Evolutionary conservation across 2,329 filamentous ascomycete species (phyloP).

Genomic region (Trichophyton mentagrophytes): DNA sequence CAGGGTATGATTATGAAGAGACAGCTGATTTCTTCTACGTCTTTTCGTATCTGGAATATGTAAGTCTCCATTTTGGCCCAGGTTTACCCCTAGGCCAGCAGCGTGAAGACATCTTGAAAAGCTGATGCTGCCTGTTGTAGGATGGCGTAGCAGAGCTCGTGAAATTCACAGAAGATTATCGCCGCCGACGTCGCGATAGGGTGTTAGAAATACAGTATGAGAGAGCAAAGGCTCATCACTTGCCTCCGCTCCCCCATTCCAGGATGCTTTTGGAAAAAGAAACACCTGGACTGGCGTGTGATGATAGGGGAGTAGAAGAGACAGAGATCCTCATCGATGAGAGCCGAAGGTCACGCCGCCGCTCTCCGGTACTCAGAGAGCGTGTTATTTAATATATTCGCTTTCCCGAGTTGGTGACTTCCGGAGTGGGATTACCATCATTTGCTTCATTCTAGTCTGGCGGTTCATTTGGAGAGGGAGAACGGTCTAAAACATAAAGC

Average conservation of each 20-base stretch:
- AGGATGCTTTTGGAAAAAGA: neutral
- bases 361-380: neutral
- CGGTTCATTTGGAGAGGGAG: too few relatives aligned
- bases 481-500: too few relatives aligned
- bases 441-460: too few relatives aligned
- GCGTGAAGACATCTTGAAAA: too few relatives aligned
- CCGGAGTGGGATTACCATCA: too few relatives aligned
- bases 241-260: constrained; percentile 9
- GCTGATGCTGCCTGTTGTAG: constrained; percentile 33
- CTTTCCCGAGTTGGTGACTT: neutral
- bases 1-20: constrained; percentile 83
- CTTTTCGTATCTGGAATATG: constrained; percentile 77
- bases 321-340: constrained; percentile 1
- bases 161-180: constrained; percentile 69
- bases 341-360: neutral
- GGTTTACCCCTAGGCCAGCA: neutral
- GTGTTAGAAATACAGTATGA: constrained; percentile 47
- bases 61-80: constrained; percentile 41
- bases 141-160: constrained; percentile 79
- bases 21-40: constrained; percentile 83
- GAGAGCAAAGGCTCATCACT: constrained; percentile 15
- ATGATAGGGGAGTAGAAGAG: neutral
- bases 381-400: neutral
- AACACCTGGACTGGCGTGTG: neutral
- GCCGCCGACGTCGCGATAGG: constrained; percentile 47